Base-by-base conservation (phyloP, 192 early-diverging fungal genomes). In the Physocladia obscura region DNA sequence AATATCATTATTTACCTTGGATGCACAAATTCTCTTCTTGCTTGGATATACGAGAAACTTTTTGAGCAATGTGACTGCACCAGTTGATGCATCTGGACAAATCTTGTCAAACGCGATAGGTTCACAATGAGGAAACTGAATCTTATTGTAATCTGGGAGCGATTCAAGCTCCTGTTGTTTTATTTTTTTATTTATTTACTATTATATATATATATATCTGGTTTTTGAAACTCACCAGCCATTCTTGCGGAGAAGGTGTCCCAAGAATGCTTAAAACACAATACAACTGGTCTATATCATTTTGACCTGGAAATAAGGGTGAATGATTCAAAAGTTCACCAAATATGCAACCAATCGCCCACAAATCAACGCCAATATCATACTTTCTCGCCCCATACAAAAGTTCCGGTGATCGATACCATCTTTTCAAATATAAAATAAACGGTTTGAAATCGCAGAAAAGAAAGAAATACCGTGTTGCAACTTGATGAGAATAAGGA, bases 301-400 rank as follows among this genome's bases (percentile, higher is more conserved):
- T 87, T 50, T 84, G 82, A 4, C 84, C 84, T 11, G 82, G 84
- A 61, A 88, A 88, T 37, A 88, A 49, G 21, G 87, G 87, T 13
- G 77, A 76, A 48, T 82, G 83, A 65, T 82, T 84, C 56, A 88
- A 68, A 4, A 88, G 77, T 73, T 88, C 87, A 6, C 81, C 85
- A 77, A 88, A 86, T 39, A 88, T 88, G 70, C 85, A 88, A 27
- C 87, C 87, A 17, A 84, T 74, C 2, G 87, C 82, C 87, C 87
- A 88, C 48, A 87, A 48, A 59, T 88, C 87, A 11, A 88, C 85
- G 1, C 83, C 85, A 13, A 74, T 74, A 56, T 87, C 83, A 62
- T 88, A 88, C 40, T 78, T 76, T 38, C 85, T 64, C 15, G 87
- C 79, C 1, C 87, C 87, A 50, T 84, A 82, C 4, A 88, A 70